Evolutionary conservation across 148 eudicot species (phyloP).

Genomic region (Rhododendron simsii): DNA sequence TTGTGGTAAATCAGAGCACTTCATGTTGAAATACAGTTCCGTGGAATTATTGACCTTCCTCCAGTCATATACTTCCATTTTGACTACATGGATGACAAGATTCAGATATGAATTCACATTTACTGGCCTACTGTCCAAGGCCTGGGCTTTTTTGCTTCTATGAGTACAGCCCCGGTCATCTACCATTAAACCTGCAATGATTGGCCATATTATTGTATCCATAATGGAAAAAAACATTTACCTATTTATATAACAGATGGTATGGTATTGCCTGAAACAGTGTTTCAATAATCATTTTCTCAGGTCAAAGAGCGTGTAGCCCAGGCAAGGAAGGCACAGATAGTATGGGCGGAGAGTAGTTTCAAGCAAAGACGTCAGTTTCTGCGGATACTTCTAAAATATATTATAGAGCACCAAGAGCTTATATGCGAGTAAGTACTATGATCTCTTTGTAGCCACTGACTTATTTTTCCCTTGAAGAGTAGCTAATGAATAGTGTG

Average conservation of each 20-base stretch:
- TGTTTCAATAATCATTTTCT: conserved; percentile 12
- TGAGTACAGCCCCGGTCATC: not conserved
- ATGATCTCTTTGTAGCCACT: not conserved
- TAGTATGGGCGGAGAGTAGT: conserved; percentile 86
- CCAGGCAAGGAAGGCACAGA: conserved; percentile 90
- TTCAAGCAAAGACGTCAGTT: conserved; percentile 97
- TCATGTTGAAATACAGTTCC: not conserved
- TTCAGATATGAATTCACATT: not conserved
- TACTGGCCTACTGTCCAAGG: not conserved
- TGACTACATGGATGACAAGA: not conserved
- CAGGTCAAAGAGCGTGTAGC: conserved; percentile 89
- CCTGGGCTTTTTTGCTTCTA: not conserved
- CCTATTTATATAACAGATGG: no score
- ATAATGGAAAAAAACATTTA: no score
- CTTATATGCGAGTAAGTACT: conserved; percentile 95
- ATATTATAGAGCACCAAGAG: conserved; percentile 91
- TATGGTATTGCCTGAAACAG: conserved; percentile 10
- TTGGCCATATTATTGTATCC: no score
- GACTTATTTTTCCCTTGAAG: not conserved
- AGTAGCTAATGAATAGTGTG: not conserved
- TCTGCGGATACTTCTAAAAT: conserved; percentile 86
- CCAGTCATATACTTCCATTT: not conserved
- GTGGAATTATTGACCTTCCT: not conserved
- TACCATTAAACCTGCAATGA: no score
- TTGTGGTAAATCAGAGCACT: not conserved